Percentiles rank a stretch among this genome's conserved stretches.
Evolutionary conservation across 2,329 filamentous ascomycete genomes (phyloP).

Genomic region (Orbilia oligospora): DNA sequence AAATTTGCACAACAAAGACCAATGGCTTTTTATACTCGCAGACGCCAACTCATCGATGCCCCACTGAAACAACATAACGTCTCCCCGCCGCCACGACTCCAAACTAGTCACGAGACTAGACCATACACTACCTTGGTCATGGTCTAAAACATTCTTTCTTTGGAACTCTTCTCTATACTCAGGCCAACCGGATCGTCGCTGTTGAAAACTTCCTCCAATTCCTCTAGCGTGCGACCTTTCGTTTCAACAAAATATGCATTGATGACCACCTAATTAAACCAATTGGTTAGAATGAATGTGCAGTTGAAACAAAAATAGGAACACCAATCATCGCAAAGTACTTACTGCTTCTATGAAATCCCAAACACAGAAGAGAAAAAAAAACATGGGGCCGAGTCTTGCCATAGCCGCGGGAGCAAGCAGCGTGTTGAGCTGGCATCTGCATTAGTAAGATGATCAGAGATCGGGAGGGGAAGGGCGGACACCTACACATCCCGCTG

Average conservation of each 20-base stretch:
- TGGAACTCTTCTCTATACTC: slow-evolving; percentile 50
- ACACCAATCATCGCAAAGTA: not conserved
- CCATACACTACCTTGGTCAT: not conserved
- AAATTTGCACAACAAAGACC: not conserved
- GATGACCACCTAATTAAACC: slow-evolving; percentile 39
- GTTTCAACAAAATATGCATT: slow-evolving; percentile 62
- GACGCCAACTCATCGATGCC: slow-evolving; percentile 31
- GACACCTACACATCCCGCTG: slow-evolving; percentile 66
- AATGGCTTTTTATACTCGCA: slow-evolving; percentile 13
- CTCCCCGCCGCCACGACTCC: not conserved
- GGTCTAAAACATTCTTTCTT: slow-evolving; percentile 45
- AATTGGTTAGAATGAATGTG: not conserved
- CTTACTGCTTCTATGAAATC: slow-evolving; percentile 68
- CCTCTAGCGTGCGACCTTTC: slow-evolving; percentile 62
- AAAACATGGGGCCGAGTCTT: slow-evolving; percentile 69
- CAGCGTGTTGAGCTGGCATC: slow-evolving; percentile 63
- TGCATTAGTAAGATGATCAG: slow-evolving; percentile 31
- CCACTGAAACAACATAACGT: slow-evolving; percentile 17
- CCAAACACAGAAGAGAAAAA: slow-evolving; percentile 70
- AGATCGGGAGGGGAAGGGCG: slow-evolving; percentile 11
- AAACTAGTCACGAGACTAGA: not conserved
- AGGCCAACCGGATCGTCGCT: slow-evolving; percentile 62
- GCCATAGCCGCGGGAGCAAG: slow-evolving; percentile 63
- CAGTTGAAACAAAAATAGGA: not conserved
- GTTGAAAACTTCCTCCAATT: slow-evolving; percentile 64